Base-by-base conservation (phyloP, 805 yeast species). In the Lipomyces spencermartinsiae region DNA sequence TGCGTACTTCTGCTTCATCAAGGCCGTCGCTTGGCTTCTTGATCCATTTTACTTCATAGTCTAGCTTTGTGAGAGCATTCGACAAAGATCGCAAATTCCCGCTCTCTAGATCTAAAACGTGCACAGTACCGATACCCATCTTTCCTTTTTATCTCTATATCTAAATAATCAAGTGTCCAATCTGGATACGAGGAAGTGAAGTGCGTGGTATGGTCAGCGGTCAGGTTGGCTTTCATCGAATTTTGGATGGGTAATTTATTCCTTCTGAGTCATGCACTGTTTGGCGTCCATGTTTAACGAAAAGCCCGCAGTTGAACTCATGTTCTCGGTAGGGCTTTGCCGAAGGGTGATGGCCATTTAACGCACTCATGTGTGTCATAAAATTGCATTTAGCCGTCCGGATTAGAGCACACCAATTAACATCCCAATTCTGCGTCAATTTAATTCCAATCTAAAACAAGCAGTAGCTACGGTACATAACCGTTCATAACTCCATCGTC, bases 51-150 rank as follows among this genome's bases (percentile, higher is more conserved):
- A 90, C 89, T 25, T 85, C 81, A 76, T 87, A 91, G 0, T 98
- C 98, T 31, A 93, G 80, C 68, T 82, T 82, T 73, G 88, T 90
- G 58, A 96, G 86, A 1, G 98, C 97, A 79, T 95, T 95, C 63
- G 87, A 86, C 64, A 95, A 82, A 0, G 98, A 94, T 75, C 92
- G 94, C 65, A 95, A 80, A 76, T 95, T 95, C 1, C 99, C 99
- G 76, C 97, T 91, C 76, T 92, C 94, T 9, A 93, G 95, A 76
- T 95, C 98, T 66, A 95, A 90, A 55, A 95, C 87, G 78, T 91
- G 84, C n/a, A 89, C 87, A 8, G 51, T 58, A 10, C 58, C 55
- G 31, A 19, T 12, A 1, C 59, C 34, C 68, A 55, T 66, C 33
- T 2, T 3, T 39, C 12, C 35, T 9, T 12, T 16, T 16, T 43